Conservation (phyloP, 192 early-diverging fungal genomes). For the Polychytrium aggregatum region DNA sequence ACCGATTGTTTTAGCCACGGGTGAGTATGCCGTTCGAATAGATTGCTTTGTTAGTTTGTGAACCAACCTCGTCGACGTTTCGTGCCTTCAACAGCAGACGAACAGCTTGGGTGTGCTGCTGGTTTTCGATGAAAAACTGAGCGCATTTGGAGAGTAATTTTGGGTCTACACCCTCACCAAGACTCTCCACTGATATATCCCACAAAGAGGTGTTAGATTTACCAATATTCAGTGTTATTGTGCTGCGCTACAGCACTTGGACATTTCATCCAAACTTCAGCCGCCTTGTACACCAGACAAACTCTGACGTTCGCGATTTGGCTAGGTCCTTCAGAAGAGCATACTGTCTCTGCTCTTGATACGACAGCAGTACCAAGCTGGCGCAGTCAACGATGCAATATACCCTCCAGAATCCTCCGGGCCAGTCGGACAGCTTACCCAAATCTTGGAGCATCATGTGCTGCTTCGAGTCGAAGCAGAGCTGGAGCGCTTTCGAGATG, state of each 20-base stretch:
- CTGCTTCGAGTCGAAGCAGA: slow-evolving; percentile 31
- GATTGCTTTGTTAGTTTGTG: not conserved
- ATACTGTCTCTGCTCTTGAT: not conserved
- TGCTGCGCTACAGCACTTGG: no score
- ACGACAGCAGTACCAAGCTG: no score
- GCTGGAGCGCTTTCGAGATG: slow-evolving; percentile 29
- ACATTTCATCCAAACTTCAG: no score
- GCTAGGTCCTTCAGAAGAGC: not conserved
- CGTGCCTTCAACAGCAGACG: slow-evolving; percentile 16
- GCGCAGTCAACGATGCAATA: no score
- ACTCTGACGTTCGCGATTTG: no score
- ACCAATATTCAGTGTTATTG: no score
- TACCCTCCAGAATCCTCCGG: no score
- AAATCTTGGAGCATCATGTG: slow-evolving; percentile 25
- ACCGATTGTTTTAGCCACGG: not conserved
- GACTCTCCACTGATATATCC: slow-evolving; percentile 15
- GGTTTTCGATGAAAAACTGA: slow-evolving; percentile 13
- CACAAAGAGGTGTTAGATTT: no score
- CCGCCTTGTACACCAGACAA: no score
- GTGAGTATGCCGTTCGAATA: no score
- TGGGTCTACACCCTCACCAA: slow-evolving; percentile 21
- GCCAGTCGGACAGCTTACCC: slow-evolving; percentile 11
- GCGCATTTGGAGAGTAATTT: slow-evolving; percentile 19
- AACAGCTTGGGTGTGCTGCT: slow-evolving; percentile 19
- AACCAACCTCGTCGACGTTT: slow-evolving; percentile 26